Base-by-base conservation (phyloP, 1,284 basidiomycete species). In the Ustilago crameri region DNA sequence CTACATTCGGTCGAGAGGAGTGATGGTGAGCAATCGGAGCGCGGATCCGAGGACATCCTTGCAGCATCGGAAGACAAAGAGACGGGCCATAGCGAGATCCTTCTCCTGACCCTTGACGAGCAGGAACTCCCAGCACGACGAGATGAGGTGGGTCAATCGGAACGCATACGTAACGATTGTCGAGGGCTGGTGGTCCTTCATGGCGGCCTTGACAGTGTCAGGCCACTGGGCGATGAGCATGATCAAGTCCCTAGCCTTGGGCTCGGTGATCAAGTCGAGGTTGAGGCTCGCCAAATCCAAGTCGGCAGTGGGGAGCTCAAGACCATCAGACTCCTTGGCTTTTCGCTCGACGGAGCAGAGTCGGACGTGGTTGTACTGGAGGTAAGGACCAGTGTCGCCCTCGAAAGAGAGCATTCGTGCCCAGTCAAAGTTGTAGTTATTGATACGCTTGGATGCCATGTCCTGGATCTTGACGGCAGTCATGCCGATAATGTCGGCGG, bases 401-500 rank as follows among this genome's bases (percentile, higher is more conserved):
- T 97, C 93, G 83, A 97, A 98, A 32, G 92, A 93, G 53, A 92
- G 89, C 92, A 97, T 96, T 51, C 95, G 90, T 73, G 91, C 89
- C 90, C 93, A 95, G 85, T 95, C 91, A 85, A 97, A 98, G 15
- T 88, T 90, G 86, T 98, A 98, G 86, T 96, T 95, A 86, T 96
- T 96, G 84, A 96, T 91, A 68, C 95, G 94, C 85, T 95, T 97
- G 24, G 92, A 93, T 41, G 90, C 87, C 93, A 98, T 94, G 84
- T 98, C 95, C 85, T 98, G 96, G 76, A 99, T 95, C 87, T 98
- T 98, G 82, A 99, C 91, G 8, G 93, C 95, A 0, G 93, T 93
- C 81, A 96, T 93, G 27, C 95, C 96, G 57, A 98, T 90, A 83
- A 97, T 92, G 76, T 88, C 88, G 64, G 90, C 90, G 42, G 91